Base-by-base conservation (phyloP, 257 asterid species). In the Solanum peruvianum region DNA sequence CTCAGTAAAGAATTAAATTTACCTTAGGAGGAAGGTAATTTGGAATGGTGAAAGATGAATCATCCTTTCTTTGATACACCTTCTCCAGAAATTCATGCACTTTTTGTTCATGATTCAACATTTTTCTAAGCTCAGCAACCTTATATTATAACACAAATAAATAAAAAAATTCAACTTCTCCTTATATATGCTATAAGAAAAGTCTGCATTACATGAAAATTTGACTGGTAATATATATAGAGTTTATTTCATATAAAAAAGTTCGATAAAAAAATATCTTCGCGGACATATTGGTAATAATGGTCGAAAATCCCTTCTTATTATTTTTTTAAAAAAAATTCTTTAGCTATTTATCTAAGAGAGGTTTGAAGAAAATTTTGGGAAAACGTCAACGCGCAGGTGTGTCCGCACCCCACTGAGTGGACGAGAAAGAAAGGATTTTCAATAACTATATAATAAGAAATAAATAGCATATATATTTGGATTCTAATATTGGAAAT, bases 51-150 rank as follows among this genome's bases (percentile, higher is more conserved):
- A 94, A 88, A 87, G 87, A 77, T 78, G 96, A 92, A 42, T 89
- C 90, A 2, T 92, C 93, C 67, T 90, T 86, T 31, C 91, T 92
- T 82, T 89, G 88, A 67, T 92, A 92, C 84, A 93, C 91, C 12
- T 83, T 88, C 52, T 93, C 92, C 64, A 95, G 93, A 91, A 90
- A 94, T 84, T 93, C 93, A 82, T 90, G 96, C 87, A 95, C 93
- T 88, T 91, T 94, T 86, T 94, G 92, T 85, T 97, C 99, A 77
- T 94, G 92, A 11, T 88, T 94, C 90, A 97, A 93, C 95, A 93
- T 94, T 89, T 95, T 92, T 84, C 90, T 90, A 31, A 95, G 97
- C 85, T 88, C 94, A 9, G 88, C 81, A 21, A 96, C 98, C 99
- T 93, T 62, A 23, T 29, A 39, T 29, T 78, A 78, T 9, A 45